Evolutionary conservation across 2,329 filamentous ascomycete genomes (phyloP).

Genomic region (Phialocephala sp.): DNA sequence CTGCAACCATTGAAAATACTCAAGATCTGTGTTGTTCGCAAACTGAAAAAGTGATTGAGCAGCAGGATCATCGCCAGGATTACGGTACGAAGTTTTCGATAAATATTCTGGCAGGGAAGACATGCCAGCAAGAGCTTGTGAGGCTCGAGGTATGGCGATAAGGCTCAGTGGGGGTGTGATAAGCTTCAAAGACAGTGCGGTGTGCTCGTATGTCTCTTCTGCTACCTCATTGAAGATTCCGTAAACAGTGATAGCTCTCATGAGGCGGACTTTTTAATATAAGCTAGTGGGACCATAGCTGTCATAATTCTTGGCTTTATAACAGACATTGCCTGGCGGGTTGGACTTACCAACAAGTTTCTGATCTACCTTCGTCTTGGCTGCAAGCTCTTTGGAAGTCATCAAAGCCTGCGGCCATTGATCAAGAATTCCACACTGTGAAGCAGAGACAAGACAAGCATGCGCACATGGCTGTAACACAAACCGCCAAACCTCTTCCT

Average conservation of each 20-base stretch:
- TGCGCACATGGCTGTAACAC: neutral
- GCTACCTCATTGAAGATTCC: conserved; percentile 8
- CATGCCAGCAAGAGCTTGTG: too few species aligned
- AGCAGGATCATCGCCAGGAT: too few species aligned
- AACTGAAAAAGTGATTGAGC: too few species aligned
- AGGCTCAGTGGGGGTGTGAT: neutral
- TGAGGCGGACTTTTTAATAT: neutral
- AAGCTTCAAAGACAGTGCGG: neutral
- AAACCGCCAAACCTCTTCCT: conserved; percentile 13
- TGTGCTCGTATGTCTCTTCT: conserved; percentile 9
- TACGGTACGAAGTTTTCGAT: too few species aligned
- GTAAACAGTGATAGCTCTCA: neutral
- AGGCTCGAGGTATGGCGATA: too few species aligned
- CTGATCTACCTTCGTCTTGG: neutral
- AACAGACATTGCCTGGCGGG: too few species aligned
- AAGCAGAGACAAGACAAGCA: conserved; percentile 6
- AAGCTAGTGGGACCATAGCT: neutral
- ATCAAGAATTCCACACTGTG: neutral
- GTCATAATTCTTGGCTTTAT: neutral
- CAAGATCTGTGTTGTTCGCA: too few species aligned
- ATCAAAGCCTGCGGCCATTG: neutral
- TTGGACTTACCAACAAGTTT: neutral
- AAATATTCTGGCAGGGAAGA: too few species aligned
- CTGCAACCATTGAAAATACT: too few species aligned
- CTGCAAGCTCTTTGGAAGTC: neutral